phyloP scores from a whole-genome alignment of 345 rosid genomes.

The Rhodomyrtus tomentosa region DNA sequence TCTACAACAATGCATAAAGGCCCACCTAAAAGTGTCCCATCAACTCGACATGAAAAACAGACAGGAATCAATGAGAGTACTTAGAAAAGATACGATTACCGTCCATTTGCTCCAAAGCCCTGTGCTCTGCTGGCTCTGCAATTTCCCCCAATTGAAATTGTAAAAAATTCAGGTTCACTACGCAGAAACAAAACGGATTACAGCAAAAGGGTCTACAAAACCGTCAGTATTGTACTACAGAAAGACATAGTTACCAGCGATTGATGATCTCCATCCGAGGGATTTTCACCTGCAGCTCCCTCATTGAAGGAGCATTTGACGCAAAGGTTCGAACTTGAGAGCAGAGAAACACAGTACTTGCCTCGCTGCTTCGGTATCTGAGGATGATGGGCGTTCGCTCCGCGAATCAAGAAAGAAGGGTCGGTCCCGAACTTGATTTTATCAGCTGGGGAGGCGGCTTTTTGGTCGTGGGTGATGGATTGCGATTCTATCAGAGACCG shows the following conservation, averaged over 20 bases:
- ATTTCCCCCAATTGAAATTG: background rate
- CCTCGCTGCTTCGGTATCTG: background rate
- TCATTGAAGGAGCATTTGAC: background rate
- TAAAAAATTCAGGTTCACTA: background rate
- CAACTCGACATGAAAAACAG: background rate
- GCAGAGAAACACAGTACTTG: background rate
- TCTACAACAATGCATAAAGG: background rate
- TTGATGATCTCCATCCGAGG: background rate
- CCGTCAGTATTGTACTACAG: background rate
- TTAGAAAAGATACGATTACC: background rate
- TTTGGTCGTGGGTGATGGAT: background rate
- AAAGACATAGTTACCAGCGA: background rate
- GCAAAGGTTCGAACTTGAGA: background rate
- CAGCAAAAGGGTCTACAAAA: background rate
- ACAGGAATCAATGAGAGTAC: background rate
- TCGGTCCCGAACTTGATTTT: background rate
- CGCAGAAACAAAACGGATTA: background rate
- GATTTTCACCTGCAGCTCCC: background rate
- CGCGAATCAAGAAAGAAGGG: background rate
- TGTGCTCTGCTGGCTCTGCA: background rate
- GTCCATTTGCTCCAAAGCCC: conserved; percentile 11
- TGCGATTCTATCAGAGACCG: background rate
- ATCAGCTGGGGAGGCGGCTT: background rate
- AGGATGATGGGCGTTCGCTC: background rate
- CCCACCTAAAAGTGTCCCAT: background rate